phyloP scores from a whole-genome alignment of 108 stramenopile species.

The Skeletonema tropicum region DNA sequence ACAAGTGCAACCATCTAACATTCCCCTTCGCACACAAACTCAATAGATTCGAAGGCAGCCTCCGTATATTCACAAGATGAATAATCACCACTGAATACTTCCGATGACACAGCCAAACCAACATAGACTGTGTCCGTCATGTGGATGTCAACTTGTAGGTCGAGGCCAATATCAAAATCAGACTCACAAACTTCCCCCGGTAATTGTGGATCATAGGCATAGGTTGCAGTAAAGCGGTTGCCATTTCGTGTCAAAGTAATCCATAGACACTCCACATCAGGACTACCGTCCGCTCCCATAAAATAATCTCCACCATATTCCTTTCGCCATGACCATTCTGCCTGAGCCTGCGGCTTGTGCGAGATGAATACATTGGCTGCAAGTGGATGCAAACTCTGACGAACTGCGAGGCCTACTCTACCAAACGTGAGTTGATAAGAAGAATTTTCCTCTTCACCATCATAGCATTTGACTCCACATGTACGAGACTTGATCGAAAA shows the following conservation, averaged over 20 bases:
- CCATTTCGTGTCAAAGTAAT: neutral
- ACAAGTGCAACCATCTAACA: neutral
- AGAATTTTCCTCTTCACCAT: neutral
- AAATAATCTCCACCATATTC: neutral
- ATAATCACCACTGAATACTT: neutral
- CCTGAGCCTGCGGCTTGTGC: neutral
- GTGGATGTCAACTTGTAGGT: neutral
- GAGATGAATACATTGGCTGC: neutral
- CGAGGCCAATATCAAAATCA: neutral
- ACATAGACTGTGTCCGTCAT: neutral
- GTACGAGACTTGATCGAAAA: neutral
- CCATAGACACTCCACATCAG: neutral
- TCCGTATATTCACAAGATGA: neutral
- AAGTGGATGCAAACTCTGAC: neutral
- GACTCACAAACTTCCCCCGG: neutral
- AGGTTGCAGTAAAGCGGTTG: neutral
- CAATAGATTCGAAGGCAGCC: neutral
- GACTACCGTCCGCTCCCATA: neutral
- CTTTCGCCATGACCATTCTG: neutral
- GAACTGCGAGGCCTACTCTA: neutral
- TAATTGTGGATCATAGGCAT: neutral
- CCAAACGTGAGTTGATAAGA: neutral
- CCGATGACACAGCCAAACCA: neutral
- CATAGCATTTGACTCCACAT: neutral
- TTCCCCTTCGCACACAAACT: neutral